phyloP scores from a whole-genome alignment of 345 rosid genomes.

The Linum usitatissimum region DNA sequence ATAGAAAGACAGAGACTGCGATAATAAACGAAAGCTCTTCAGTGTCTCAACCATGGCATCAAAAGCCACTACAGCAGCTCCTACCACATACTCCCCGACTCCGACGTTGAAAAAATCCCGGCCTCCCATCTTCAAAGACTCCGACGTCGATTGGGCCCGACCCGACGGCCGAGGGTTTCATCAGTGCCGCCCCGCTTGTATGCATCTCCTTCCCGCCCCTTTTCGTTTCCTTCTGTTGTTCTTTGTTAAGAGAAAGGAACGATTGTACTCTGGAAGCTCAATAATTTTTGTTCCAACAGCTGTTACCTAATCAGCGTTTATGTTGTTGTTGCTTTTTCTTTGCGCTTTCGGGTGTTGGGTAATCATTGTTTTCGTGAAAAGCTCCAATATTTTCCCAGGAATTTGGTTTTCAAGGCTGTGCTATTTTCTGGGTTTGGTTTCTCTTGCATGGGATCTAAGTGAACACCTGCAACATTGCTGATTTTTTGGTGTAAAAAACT shows the following conservation, averaged over 20 bases:
- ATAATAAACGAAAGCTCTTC: background rate
- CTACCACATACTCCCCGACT: constrained; percentile 53
- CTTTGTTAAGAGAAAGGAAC: background rate
- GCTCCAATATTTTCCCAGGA: background rate
- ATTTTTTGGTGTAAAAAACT: too few species aligned
- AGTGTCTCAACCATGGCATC: background rate
- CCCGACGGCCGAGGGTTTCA: constrained; percentile 87
- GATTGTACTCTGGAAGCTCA: background rate
- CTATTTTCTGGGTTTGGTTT: too few species aligned
- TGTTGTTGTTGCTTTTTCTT: background rate
- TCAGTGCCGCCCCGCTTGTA: constrained; percentile 92
- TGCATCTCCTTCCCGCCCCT: background rate
- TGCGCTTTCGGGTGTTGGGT: background rate
- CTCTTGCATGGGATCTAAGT: background rate
- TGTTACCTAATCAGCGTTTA: background rate
- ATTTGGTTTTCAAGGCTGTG: too few species aligned
- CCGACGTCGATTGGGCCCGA: constrained; percentile 74
- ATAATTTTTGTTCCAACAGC: background rate
- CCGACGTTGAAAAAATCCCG: constrained; percentile 33
- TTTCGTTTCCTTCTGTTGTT: background rate
- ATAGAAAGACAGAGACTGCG: too few species aligned
- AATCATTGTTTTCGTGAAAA: background rate
- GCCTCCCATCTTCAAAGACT: constrained; percentile 32
- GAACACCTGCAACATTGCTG: too few species aligned
- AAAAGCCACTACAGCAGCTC: constrained; percentile 10